phyloP scores from a whole-genome alignment of 805 yeast genomes.

The Wickerhamiella lipophila region DNA sequence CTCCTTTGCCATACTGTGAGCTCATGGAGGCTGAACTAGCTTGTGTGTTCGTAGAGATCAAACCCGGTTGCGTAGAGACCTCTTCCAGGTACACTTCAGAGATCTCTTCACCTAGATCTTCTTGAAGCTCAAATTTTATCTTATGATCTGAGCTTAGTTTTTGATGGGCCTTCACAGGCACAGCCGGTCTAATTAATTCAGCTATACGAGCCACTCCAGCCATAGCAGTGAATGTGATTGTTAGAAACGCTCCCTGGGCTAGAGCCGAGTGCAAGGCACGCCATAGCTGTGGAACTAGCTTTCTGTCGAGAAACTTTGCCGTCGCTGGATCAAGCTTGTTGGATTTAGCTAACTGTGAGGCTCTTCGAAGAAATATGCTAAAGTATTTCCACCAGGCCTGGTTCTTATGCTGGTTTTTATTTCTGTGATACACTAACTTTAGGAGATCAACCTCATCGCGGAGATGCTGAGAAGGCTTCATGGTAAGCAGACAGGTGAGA shows the following conservation, averaged over 20 bases:
- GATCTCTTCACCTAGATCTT: constrained; percentile 2
- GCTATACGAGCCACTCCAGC: constrained; percentile 42
- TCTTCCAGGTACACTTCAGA: background rate
- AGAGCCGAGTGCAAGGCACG: constrained; percentile 54
- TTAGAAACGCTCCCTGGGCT: constrained; percentile 63
- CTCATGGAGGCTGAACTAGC: no score
- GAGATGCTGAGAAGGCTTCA: background rate
- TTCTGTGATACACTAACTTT: constrained; percentile 55
- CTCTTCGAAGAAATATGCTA: constrained; percentile 45
- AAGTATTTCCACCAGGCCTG: constrained; percentile 69
- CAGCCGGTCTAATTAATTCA: constrained; percentile 14
- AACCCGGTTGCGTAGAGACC: no score
- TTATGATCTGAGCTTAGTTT: background rate
- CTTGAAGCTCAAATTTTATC: background rate
- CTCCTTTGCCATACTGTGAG: no score
- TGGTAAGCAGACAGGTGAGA: background rate
- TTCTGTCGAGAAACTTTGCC: constrained; percentile 27
- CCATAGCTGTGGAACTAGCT: constrained; percentile 38
- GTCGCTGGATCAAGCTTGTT: constrained; percentile 10
- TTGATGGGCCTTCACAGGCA: background rate
- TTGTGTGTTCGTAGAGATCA: no score
- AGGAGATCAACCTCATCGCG: constrained; percentile 43
- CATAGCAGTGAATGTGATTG: constrained; percentile 56
- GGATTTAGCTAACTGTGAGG: constrained; percentile 17
- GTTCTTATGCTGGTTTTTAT: constrained; percentile 61